Base-by-base conservation (phyloP, 106 monocot genomes). In the Dendrobium huoshanense region DNA sequence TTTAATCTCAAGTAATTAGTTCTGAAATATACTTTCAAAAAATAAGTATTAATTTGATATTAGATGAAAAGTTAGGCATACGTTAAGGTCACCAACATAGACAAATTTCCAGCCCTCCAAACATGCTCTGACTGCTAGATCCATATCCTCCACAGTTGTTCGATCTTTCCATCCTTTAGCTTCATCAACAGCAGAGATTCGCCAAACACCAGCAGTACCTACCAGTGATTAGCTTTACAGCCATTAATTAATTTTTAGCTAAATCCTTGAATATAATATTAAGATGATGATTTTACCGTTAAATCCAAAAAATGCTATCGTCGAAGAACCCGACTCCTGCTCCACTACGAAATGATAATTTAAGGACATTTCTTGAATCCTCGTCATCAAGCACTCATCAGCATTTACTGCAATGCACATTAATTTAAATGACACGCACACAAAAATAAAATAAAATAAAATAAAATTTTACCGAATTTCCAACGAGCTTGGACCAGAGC, bases 281-380 rank as follows among this genome's bases (percentile, higher is more conserved):
- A 41, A 24, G 13, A 45, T 13, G 27, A 37, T 37, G 24, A 58
- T 1, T n/a, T 44, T 79, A 90, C 95, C 95, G 83, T 92, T 95
- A 47, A 95, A 95, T 43, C 95, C 95, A 47, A 95, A 95, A 55
- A 92, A 95, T 0, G 92, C 81, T 33, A 81, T 80, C 5, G 82
- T 82, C 2, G 87, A 87, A 47, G 92, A 95, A 5, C 95, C 95
- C 0, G 92, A 82, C 75, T 95, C 88, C 43, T 95, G 95, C 79
- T 95, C 95, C n/a, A 92, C 83, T 73, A 90, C 92, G 87, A 95
- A 95, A 82, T 95, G 95, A 78, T 95, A 95, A 73, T 95, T 88
- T 76, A 95, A 75, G 19, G 95, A 92, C 90, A 95, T 95, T 59
- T 95, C 92, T 54, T 95, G 95, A 42, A 95, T 86, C 73, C 95